Evolutionary conservation across 1,284 basidiomycete species (phyloP).

Genomic region (Phellopilus nigrolimitatus): DNA sequence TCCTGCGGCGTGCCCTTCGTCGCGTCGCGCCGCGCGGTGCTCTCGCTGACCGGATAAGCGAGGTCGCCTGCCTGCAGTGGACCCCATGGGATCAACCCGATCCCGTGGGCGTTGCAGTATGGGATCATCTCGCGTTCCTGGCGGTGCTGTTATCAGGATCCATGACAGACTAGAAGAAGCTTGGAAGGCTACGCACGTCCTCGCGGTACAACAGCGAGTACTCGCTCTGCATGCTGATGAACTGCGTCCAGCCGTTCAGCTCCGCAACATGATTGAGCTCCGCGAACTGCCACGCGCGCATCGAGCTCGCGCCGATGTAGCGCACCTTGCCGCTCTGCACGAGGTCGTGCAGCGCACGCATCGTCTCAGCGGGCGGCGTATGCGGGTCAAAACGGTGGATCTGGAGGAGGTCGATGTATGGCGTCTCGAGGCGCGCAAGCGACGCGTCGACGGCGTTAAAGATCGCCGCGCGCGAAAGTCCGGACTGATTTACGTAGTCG

Average conservation of each 20-base stretch:
- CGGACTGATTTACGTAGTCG: conserved; percentile 35
- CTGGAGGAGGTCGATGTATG: conserved; percentile 36
- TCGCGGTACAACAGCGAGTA: conserved; percentile 37
- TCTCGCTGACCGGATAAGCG: conserved; percentile 33
- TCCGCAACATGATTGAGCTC: conserved; percentile 27
- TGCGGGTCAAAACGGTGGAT: conserved; percentile 34
- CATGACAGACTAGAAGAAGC: too few relatives aligned
- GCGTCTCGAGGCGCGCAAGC: conserved; percentile 30
- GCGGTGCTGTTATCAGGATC: too few relatives aligned
- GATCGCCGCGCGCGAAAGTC: conserved; percentile 34
- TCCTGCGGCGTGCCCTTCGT: conserved; percentile 30
- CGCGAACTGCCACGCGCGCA: conserved; percentile 32
- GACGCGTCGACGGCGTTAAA: conserved; percentile 34
- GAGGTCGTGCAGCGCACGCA: conserved; percentile 39
- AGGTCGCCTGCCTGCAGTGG: conserved; percentile 37
- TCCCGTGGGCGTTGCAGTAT: conserved; percentile 42
- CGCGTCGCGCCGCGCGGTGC: conserved; percentile 25
- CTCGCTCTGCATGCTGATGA: conserved; percentile 36
- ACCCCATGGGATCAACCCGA: conserved; percentile 39
- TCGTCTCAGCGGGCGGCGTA: conserved; percentile 36
- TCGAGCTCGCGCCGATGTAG: conserved; percentile 38
- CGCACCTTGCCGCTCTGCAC: conserved; percentile 36
- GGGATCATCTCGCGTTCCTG: conserved; percentile 44
- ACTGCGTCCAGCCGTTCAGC: conserved; percentile 32
- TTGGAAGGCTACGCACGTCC: conserved; percentile 28